These are phyloP conservation scores for Melastoma malabathricum DNA, from an alignment of 345 rosid genomes.

Conservation along the genomic window DNA sequence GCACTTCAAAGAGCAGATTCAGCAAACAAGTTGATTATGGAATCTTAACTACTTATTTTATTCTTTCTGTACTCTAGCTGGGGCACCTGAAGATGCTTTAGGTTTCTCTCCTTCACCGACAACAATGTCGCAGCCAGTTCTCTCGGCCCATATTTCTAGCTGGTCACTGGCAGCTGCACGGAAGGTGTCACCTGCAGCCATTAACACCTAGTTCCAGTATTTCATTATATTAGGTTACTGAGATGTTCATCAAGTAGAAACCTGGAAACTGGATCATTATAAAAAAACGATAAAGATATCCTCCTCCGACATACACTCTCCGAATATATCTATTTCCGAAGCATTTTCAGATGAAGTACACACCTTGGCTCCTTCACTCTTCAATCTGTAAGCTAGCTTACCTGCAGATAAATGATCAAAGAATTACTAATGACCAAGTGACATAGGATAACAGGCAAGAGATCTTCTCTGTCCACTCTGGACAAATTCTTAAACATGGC, in stretches of 20 bases:
- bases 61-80: background rate
- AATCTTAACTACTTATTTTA: background rate
- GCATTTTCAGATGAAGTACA: conserved; percentile 3
- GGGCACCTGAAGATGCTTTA: conserved; percentile 79
- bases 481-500: too few species aligned
- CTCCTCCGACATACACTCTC: too few species aligned
- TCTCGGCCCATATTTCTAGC: conserved; percentile 94
- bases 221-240: conserved; percentile 15
- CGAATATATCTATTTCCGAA: background rate
- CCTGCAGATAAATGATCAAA: conserved; percentile 32
- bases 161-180: conserved; percentile 98
- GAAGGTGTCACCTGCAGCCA: conserved; percentile 98
- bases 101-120: conserved; percentile 60
- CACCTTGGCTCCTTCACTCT: conserved; percentile 82
- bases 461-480: too few species aligned
- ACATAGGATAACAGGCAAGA: too few species aligned
- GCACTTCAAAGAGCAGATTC: conserved; percentile 30
- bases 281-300: too few species aligned
- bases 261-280: too few species aligned
- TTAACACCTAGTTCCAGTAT: conserved; percentile 46
- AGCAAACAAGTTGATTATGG: conserved; percentile 3
- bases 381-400: conserved; percentile 78
- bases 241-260: conserved; percentile 1
- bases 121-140: conserved; percentile 85
- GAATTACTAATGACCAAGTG: background rate